Percentiles rank a stretch among this genome's conserved stretches.
Conservation (phyloP, 2,329 filamentous ascomycete species). For the Colletotrichum shisoi region DNA sequence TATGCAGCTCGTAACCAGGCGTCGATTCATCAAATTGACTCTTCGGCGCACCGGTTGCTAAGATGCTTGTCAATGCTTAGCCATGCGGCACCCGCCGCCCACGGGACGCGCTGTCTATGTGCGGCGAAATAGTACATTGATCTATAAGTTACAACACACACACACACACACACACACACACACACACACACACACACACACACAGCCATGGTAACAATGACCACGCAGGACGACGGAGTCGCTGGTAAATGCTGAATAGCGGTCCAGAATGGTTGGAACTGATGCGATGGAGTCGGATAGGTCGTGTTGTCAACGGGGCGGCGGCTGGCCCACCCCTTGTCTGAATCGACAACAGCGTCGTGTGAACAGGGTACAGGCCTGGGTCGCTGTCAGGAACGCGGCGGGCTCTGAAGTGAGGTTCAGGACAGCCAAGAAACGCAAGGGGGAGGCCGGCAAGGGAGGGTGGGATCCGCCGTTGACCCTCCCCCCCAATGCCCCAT, state of each 20-base stretch:
- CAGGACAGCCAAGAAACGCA: conserved; percentile 33
- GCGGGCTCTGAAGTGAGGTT: conserved; percentile 19
- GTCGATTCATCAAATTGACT: conserved; percentile 12
- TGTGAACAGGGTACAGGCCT: conserved; percentile 11
- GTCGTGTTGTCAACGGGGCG: conserved; percentile 2
- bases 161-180: no score
- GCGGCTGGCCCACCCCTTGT: neutral
- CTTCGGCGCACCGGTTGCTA: conserved; percentile 8
- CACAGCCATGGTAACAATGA: no score
- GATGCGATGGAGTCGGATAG: conserved; percentile 32
- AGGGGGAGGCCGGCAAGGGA: neutral
- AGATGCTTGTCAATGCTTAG: conserved; percentile 22
- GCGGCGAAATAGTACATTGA: neutral
- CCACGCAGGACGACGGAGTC: neutral
- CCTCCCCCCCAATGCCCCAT: neutral
- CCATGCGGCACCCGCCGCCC: neutral
- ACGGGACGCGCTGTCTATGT: conserved; percentile 2
- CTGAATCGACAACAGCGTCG: conserved; percentile 7
- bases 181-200: no score
- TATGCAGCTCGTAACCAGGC: conserved; percentile 19
- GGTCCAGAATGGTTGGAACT: conserved; percentile 16
- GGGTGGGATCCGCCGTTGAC: neutral
- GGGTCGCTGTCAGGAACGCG: conserved; percentile 21
- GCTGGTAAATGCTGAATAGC: neutral
- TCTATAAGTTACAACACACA: no score